Evolutionary conservation across 2,329 filamentous ascomycete species (phyloP).

Genomic region (Xylariales sp.): DNA sequence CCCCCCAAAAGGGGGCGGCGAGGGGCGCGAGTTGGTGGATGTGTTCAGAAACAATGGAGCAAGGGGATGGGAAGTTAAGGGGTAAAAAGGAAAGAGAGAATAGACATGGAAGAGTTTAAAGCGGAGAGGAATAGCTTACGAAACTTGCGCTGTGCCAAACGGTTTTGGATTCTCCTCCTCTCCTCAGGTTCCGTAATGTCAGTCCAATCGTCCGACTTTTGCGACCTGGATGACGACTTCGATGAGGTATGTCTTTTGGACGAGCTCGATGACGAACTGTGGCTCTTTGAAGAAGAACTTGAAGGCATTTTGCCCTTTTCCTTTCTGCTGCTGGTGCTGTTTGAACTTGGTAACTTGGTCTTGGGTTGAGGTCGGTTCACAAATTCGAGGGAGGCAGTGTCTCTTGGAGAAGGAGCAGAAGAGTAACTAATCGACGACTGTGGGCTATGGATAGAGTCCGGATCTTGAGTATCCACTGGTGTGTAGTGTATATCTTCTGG

Average conservation of each 20-base stretch:
- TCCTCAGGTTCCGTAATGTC: slow-evolving; percentile 66
- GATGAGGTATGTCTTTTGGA: slow-evolving; percentile 28
- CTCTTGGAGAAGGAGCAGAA: slow-evolving; percentile 10
- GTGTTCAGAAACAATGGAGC: background rate
- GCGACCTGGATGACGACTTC: slow-evolving; percentile 28
- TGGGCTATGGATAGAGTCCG: background rate
- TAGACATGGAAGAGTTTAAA: no score
- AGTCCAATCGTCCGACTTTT: slow-evolving; percentile 61
- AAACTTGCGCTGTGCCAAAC: slow-evolving; percentile 72
- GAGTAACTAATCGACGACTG: slow-evolving; percentile 4
- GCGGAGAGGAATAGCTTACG: slow-evolving; percentile 48
- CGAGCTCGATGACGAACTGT: slow-evolving; percentile 19
- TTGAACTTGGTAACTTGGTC: no score
- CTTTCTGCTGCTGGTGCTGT: no score
- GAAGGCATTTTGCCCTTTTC: slow-evolving; percentile 13
- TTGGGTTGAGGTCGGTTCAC: no score
- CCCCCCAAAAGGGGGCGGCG: no score
- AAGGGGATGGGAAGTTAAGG: background rate
- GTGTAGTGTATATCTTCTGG: no score
- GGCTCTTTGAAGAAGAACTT: slow-evolving; percentile 32
- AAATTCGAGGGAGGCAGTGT: no score
- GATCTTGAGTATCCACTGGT: background rate
- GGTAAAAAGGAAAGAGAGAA: background rate
- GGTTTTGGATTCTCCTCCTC: slow-evolving; percentile 70
- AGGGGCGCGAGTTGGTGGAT: no score